phyloP scores from a whole-genome alignment of 495 filamentous ascomycete genomes.

The Diplogelasinospora grovesii region DNA sequence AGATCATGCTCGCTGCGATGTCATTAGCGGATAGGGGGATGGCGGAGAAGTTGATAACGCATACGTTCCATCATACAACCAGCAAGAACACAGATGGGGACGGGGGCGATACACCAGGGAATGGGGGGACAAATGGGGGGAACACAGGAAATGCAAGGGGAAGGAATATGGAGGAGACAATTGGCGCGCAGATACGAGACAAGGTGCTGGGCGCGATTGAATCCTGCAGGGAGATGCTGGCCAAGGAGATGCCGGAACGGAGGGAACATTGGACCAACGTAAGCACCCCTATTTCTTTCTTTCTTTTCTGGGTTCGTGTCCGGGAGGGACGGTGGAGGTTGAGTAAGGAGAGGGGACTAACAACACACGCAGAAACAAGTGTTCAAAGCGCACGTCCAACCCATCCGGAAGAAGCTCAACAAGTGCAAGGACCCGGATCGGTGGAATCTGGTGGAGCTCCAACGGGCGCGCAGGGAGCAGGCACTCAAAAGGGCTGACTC shows the following conservation, averaged over 20 bases:
- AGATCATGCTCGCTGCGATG: constrained; percentile 83
- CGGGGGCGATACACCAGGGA: constrained; percentile 15
- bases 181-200: constrained; percentile 25
- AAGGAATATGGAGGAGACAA: constrained; percentile 16
- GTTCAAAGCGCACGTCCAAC: constrained; percentile 38
- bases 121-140: too few relatives aligned
- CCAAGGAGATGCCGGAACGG: constrained; percentile 39
- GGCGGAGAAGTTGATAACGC: constrained; percentile 62
- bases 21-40: constrained; percentile 67
- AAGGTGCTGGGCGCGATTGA: constrained; percentile 44
- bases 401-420: constrained; percentile 64
- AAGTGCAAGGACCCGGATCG: constrained; percentile 71
- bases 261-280: constrained; percentile 38
- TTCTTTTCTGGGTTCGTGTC: too few relatives aligned
- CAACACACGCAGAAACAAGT: constrained; percentile 21
- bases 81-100: too few relatives aligned
- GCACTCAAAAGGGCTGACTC: constrained; percentile 35
- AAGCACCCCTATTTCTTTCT: constrained; percentile 6
- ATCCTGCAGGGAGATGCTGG: constrained; percentile 45
- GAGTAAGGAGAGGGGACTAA: background rate
- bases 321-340: too few relatives aligned
- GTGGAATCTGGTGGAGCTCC: constrained; percentile 52
- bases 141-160: background rate
- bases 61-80: constrained; percentile 50
- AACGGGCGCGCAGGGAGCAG: constrained; percentile 41